Evolutionary conservation across 78 protist genomes (phyloP).

Genomic region (Dictyostelium brefeldianum): DNA sequence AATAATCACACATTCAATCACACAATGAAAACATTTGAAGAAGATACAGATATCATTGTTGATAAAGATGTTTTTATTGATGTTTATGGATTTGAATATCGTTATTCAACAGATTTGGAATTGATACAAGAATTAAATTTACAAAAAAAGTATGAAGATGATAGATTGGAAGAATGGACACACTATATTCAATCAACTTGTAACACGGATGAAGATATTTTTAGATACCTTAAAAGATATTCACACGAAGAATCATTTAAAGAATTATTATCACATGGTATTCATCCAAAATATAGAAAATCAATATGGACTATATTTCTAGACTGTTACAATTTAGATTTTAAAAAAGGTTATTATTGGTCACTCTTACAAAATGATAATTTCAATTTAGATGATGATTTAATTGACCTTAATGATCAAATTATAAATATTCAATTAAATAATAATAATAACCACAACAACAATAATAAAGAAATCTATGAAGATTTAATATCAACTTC

Average conservation of each 20-base stretch:
- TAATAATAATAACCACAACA: neutral
- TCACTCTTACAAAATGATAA: slow-evolving; percentile 23
- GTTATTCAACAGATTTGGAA: neutral
- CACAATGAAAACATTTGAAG: slow-evolving; percentile 16
- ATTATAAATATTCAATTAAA: too few species aligned
- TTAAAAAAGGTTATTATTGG: slow-evolving; percentile 51
- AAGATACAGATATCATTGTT: neutral
- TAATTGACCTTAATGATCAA: neutral
- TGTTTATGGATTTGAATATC: slow-evolving; percentile 43
- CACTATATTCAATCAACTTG: slow-evolving; percentile 40
- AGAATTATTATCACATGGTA: slow-evolving; percentile 23
- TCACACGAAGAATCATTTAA: slow-evolving; percentile 26
- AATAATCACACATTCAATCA: too few species aligned
- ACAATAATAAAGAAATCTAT: neutral
- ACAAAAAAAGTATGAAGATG: slow-evolving; percentile 11
- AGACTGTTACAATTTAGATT: slow-evolving; percentile 26
- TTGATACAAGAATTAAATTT: slow-evolving; percentile 9
- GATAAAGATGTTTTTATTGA: slow-evolving; percentile 40
- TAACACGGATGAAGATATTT: slow-evolving; percentile 9
- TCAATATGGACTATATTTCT: slow-evolving; percentile 43
- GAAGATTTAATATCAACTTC: neutral
- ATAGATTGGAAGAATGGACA: slow-evolving; percentile 29
- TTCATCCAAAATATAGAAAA: slow-evolving; percentile 23
- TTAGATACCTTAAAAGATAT: neutral
- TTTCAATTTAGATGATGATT: slow-evolving; percentile 17